Evolutionary conservation across 2,329 filamentous ascomycete species (phyloP).

Genomic region (Colletotrichum viniferum): DNA sequence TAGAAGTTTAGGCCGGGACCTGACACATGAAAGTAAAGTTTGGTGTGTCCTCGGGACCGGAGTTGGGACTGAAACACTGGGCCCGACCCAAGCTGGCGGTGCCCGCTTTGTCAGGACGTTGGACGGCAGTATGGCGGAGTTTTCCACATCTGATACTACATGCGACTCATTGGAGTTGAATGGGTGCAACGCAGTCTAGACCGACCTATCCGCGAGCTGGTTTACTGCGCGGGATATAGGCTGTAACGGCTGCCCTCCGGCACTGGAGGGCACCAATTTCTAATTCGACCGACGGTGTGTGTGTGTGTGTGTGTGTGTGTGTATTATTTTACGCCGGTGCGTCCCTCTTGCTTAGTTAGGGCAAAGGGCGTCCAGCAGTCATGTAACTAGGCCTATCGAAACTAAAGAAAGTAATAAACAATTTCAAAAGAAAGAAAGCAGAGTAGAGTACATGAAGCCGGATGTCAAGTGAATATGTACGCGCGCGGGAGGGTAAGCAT

Average conservation of each 20-base stretch:
- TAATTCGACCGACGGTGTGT: neutral
- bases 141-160: neutral
- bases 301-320: too few relatives aligned
- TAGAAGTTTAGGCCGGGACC: neutral
- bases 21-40: neutral
- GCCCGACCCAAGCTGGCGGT: neutral
- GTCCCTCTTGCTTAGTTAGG: too few relatives aligned
- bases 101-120: neutral
- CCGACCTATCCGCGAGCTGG: neutral
- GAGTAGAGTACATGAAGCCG: too few relatives aligned
- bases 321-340: too few relatives aligned
- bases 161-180: neutral
- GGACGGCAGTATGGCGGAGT: neutral
- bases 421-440: too few relatives aligned
- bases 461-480: too few relatives aligned
- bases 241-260: neutral
- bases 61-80: neutral
- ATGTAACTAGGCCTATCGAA: too few relatives aligned
- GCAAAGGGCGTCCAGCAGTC: too few relatives aligned
- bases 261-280: neutral
- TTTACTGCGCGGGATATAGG: neutral
- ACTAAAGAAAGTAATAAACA: too few relatives aligned
- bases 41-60: neutral
- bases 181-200: neutral
- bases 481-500: too few relatives aligned